Evolutionary conservation across 768 basidiomycete genomes (phyloP).

Genomic region (Arthromyces matolae): DNA sequence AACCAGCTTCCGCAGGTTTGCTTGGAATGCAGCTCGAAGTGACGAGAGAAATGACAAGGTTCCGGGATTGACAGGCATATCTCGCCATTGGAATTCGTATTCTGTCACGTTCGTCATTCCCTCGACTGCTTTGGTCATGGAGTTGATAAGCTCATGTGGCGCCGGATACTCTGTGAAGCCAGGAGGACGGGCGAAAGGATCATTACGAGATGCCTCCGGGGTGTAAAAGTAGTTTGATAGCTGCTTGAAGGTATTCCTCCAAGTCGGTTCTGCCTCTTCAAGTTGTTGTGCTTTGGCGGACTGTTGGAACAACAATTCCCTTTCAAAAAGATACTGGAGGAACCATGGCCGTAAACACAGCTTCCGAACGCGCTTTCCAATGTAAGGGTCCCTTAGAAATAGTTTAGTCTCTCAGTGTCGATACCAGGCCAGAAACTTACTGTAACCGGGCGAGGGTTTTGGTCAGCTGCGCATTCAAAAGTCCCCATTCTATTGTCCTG

Average conservation of each 20-base stretch:
- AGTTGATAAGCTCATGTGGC: slow-evolving; percentile 22
- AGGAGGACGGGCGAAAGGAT: background rate
- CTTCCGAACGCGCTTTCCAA: slow-evolving; percentile 30
- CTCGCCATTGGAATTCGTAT: slow-evolving; percentile 36
- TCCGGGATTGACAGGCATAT: slow-evolving; percentile 29
- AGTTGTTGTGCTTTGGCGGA: background rate
- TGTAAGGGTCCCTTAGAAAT: slow-evolving; percentile 25
- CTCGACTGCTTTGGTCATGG: slow-evolving; percentile 30
- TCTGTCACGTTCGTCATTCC: slow-evolving; percentile 31
- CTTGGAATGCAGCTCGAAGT: slow-evolving; percentile 24
- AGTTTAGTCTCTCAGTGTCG: background rate
- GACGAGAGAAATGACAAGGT: slow-evolving; percentile 28
- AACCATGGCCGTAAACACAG: slow-evolving; percentile 39
- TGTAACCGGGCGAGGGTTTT: slow-evolving; percentile 26
- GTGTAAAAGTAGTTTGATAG: background rate
- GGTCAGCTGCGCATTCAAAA: slow-evolving; percentile 25
- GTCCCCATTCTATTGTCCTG: slow-evolving; percentile 29
- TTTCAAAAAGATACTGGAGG: slow-evolving; percentile 30
- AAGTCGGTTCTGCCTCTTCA: background rate
- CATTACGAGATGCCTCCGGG: background rate
- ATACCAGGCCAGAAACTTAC: slow-evolving; percentile 17
- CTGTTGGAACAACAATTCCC: slow-evolving; percentile 14
- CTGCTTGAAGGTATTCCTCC: background rate
- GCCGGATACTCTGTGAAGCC: slow-evolving; percentile 7
- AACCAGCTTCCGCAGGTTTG: slow-evolving; percentile 30